Evolutionary conservation across 768 basidiomycete genomes (phyloP).

Genomic region (Tricholoma bakamatsutake): DNA sequence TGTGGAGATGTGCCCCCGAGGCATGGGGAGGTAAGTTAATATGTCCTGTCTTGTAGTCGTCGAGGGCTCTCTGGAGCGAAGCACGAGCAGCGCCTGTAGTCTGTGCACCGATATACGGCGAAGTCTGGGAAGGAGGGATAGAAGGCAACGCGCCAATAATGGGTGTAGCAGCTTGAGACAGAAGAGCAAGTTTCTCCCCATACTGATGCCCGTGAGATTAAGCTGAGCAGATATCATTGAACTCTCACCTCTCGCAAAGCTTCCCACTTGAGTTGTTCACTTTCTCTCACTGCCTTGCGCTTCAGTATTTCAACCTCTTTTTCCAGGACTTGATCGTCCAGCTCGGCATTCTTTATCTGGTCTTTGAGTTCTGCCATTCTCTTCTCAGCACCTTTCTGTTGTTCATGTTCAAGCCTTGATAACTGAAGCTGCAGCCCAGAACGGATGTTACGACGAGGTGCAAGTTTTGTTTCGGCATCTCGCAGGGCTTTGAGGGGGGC

Average conservation of each 20-base stretch:
- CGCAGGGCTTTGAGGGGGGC: constrained; percentile 65
- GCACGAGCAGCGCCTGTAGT: constrained; percentile 67
- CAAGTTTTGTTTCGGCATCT: constrained; percentile 57
- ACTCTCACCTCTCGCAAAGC: constrained; percentile 67
- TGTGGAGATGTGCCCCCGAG: constrained; percentile 48
- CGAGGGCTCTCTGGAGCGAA: constrained; percentile 71
- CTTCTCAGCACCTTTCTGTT: constrained; percentile 58
- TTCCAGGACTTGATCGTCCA: constrained; percentile 60
- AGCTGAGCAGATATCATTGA: not conserved
- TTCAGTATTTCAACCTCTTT: constrained; percentile 66
- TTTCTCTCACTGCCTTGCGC: constrained; percentile 70
- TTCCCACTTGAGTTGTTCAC: constrained; percentile 74
- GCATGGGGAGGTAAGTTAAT: constrained; percentile 43
- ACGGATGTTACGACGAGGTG: constrained; percentile 59
- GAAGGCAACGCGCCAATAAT: constrained; percentile 59
- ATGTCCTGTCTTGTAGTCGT: constrained; percentile 69
- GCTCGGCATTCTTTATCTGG: constrained; percentile 60
- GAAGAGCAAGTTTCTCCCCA: constrained; percentile 70
- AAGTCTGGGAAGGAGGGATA: constrained; percentile 51
- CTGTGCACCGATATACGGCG: constrained; percentile 57
- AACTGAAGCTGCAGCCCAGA: constrained; percentile 55
- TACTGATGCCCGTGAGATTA: constrained; percentile 40
- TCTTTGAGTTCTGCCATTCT: constrained; percentile 66
- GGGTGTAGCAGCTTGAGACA: constrained; percentile 65
- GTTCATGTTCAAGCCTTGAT: constrained; percentile 57